Conservation (phyloP, 495 filamentous ascomycete species). For the Podospora pseudoanserina region DNA sequence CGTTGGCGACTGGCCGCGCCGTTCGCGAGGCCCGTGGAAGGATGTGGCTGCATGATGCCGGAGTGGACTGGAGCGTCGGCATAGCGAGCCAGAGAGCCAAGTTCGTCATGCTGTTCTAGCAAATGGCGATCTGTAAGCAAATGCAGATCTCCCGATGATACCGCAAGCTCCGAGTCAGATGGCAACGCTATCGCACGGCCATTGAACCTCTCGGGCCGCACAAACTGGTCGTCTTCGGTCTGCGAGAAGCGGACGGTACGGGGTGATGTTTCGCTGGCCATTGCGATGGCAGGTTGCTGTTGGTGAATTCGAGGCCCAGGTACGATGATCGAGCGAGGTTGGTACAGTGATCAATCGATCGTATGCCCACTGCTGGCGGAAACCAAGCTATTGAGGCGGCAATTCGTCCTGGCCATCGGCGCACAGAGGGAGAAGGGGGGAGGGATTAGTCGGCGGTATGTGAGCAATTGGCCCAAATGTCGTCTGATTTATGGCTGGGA, state of each 20-base stretch:
- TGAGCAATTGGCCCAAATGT: constrained; percentile 9
- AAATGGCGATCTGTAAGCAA: constrained; percentile 41
- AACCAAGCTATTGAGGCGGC: constrained; percentile 9
- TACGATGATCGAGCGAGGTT: background rate
- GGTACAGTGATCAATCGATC: background rate
- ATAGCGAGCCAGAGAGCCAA: constrained; percentile 42
- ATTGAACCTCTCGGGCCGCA: constrained; percentile 33
- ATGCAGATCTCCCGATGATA: constrained; percentile 58
- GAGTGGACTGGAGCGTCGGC: constrained; percentile 31
- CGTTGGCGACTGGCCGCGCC: constrained; percentile 35
- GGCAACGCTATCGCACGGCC: constrained; percentile 47
- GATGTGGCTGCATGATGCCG: constrained; percentile 36
- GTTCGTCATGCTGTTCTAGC: constrained; percentile 46
- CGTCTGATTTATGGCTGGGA: background rate
- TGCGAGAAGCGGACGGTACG: constrained; percentile 52
- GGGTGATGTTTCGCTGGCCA: constrained; percentile 46
- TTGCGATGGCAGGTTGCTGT: constrained; percentile 11
- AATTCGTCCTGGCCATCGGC: constrained; percentile 19
- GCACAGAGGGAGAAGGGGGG: background rate
- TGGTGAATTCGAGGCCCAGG: background rate
- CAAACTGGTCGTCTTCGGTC: constrained; percentile 33
- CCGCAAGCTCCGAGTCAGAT: constrained; percentile 63
- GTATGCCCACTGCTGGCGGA: constrained; percentile 8
- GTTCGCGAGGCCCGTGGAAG: constrained; percentile 25
- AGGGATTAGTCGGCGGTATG: constrained; percentile 3